Percentiles rank a stretch among this genome's conserved stretches.
Conservation (phyloP, 1,284 basidiomycete species). For the Caloboletus firmus region DNA sequence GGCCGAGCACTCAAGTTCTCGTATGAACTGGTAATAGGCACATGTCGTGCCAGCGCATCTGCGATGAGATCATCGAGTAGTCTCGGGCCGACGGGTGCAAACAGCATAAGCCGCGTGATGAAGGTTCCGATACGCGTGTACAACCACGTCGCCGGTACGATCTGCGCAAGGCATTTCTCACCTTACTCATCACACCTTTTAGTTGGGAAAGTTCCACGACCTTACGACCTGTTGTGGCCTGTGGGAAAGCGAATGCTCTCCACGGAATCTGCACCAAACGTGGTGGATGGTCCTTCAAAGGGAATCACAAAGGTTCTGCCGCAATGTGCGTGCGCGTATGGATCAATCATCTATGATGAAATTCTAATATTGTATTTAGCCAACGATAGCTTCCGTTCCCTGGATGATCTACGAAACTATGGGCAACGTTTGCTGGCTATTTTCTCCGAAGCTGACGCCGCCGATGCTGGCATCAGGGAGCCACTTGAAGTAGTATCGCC, state of each 20-base stretch:
- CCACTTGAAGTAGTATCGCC: constrained; percentile 32
- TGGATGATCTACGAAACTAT: constrained; percentile 40
- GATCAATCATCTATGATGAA: not conserved
- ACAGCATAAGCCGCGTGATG: constrained; percentile 76
- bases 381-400: constrained; percentile 14
- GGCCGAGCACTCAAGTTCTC: constrained; percentile 84
- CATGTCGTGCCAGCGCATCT: constrained; percentile 61
- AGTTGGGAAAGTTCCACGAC: constrained; percentile 54
- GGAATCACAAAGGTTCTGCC: not conserved
- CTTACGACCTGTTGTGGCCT: constrained; percentile 75
- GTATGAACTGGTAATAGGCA: constrained; percentile 86
- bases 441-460: constrained; percentile 39
- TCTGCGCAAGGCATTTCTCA: not conserved
- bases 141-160: constrained; percentile 75
- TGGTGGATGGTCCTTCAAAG: constrained; percentile 18
- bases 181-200: not conserved
- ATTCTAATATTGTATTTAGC: constrained; percentile 17
- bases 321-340: constrained; percentile 16
- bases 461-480: constrained; percentile 34
- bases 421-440: constrained; percentile 49
- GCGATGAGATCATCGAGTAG: constrained; percentile 26
- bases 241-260: constrained; percentile 40
- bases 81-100: constrained; percentile 40
- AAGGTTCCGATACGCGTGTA: constrained; percentile 87
- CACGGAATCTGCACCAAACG: constrained; percentile 22